Evolutionary conservation across 2,329 filamentous ascomycete genomes (phyloP), one percentile per base, ranked within the genome.

Genomic region (Beauveria sp.): DNA sequence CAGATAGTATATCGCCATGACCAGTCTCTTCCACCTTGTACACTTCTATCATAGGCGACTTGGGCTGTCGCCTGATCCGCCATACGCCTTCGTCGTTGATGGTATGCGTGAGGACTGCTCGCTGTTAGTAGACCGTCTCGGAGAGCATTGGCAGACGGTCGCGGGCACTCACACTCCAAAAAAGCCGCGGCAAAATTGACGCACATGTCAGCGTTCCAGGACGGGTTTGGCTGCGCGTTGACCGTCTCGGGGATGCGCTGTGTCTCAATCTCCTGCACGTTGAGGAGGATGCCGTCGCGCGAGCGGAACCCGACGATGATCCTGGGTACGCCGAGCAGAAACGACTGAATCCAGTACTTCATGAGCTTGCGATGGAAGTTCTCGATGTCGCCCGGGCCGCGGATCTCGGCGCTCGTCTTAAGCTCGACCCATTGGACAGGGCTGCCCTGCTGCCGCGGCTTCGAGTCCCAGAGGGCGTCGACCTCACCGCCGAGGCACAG

Each of bases 301-400:
- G 84, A 87, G 53, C 95, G 86, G 72, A 95, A 97, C 1, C 95
- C 95, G 34, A 99, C 89, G 51, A 97, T 86, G 66, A 99, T 91
- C 66, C 88, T 95, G 0, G 92, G 91, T 1, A 98, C 93, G 46
- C 93, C 93, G 2, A 99, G 86, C 2, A 99, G 80, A 70, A 96
- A 99, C 0, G 90, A 96, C 73, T 98, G 95, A 16, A 93, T 91
- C 95, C 95, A 99, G 76, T 93, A 96, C 70, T 96, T 96, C 74
- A 96, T 84, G 60, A 98, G 81, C 72, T 98, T 98, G 54, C 90
- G 85, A 74, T 97, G 90, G 71, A 93, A 96, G 65, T 86, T 88
- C 22, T 87, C 75, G 70, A 86, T 80, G 68, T 95, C 90, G 52
- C 85, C 81, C 1, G 87, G 81, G 63, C 83, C 83, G 57, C 80